Conservation (phyloP, 345 rosid genomes). For the Brassica rapa region DNA sequence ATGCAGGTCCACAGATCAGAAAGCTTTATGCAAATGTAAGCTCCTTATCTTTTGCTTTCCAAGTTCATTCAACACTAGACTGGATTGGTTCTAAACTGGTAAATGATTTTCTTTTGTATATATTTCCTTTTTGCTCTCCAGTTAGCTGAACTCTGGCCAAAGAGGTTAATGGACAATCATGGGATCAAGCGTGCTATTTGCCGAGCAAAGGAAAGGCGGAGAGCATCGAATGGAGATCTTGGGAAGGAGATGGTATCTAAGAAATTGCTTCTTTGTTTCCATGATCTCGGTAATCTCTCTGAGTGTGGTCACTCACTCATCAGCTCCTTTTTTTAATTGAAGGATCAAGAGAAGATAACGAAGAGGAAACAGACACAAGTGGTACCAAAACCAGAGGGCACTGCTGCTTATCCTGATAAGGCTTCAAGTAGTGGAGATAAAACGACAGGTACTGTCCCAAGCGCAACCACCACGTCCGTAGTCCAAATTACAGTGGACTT, state of each 20-base stretch:
- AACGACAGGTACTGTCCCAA: conserved; percentile 44
- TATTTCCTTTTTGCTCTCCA: conserved; percentile 45
- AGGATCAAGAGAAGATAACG: conserved; percentile 59
- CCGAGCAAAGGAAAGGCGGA: conserved; percentile 73
- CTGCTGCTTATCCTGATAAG: conserved; percentile 46
- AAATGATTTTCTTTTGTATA: conserved; percentile 10
- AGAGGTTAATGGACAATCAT: conserved; percentile 81
- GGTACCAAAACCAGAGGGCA: conserved; percentile 48
- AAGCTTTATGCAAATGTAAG: conserved; percentile 81
- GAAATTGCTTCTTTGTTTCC: background rate
- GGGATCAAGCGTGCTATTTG: conserved; percentile 87
- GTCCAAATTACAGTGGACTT: conserved; percentile 31
- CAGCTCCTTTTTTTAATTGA: background rate
- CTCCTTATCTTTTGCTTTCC: conserved; percentile 30
- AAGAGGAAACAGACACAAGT: conserved; percentile 61
- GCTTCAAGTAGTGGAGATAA: conserved; percentile 37
- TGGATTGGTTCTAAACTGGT: too few species aligned
- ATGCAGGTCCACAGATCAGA: conserved; percentile 79
- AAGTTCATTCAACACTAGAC: background rate
- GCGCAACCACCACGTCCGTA: conserved; percentile 42
- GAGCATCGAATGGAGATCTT: conserved; percentile 18
- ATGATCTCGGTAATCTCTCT: conserved; percentile 8
- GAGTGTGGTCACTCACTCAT: background rate
- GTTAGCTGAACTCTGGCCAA: conserved; percentile 92
- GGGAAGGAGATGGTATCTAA: conserved; percentile 32